Percentiles rank a stretch among this genome's conserved stretches.
Conservation (phyloP, 1,284 basidiomycete species). For the Coniophora puteana region DNA sequence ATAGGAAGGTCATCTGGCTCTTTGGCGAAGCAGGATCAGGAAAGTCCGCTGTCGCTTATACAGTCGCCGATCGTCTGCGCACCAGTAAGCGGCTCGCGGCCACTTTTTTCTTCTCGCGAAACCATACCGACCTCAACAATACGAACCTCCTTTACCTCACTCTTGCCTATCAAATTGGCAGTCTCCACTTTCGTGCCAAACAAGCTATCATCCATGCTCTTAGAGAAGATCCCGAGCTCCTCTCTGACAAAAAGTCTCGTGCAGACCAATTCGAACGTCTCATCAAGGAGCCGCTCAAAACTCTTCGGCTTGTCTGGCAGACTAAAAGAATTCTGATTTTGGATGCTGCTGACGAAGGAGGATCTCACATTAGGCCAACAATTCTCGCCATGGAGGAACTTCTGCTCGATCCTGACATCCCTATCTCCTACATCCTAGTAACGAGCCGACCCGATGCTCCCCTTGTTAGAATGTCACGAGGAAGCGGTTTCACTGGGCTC, state of each 20-base stretch:
- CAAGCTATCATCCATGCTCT: conserved; percentile 7
- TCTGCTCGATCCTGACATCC: conserved; percentile 12
- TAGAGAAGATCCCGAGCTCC: conserved; percentile 17
- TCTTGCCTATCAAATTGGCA: conserved; percentile 10
- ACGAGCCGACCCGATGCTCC: conserved; percentile 16
- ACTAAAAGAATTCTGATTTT: conserved; percentile 13
- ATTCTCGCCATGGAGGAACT: conserved; percentile 15
- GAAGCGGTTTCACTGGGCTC: conserved; percentile 3
- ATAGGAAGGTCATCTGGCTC: conserved; percentile 14
- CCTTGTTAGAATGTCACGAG: conserved; percentile 10
- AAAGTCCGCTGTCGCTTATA: conserved; percentile 20
- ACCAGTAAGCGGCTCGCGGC: conserved; percentile 14
- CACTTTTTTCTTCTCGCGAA: conserved; percentile 18
- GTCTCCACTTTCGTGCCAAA: conserved; percentile 6
- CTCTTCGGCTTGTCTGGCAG: background rate
- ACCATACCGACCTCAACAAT: conserved; percentile 11
- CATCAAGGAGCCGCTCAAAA: conserved; percentile 12
- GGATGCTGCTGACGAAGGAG: conserved; percentile 21
- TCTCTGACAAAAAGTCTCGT: conserved; percentile 17
- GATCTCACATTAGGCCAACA: conserved; percentile 16
- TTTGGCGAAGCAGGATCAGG: conserved; percentile 17
- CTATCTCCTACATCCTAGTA: conserved; percentile 10
- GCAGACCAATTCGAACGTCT: conserved; percentile 18
- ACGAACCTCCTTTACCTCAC: conserved; percentile 14
- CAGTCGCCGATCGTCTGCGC: conserved; percentile 15